Evolutionary conservation across 345 rosid species (phyloP).

Genomic region (Aegle marmelos): DNA sequence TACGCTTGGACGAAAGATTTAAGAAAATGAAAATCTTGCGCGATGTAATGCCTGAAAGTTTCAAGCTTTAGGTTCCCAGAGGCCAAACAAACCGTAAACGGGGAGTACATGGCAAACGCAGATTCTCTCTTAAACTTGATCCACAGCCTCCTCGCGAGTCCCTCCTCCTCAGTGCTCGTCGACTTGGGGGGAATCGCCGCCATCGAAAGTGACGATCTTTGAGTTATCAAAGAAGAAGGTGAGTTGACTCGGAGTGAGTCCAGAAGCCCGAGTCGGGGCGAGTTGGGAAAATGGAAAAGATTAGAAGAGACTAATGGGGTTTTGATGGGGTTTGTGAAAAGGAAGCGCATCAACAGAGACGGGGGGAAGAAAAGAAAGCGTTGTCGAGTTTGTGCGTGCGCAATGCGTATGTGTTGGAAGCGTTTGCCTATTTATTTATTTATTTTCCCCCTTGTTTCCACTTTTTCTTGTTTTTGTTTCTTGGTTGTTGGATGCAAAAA

Average conservation of each 20-base stretch:
- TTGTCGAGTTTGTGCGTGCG: background rate
- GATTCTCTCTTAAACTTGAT: constrained; percentile 65
- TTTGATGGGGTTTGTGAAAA: constrained; percentile 28
- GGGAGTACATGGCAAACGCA: constrained; percentile 64
- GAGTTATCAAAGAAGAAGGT: constrained; percentile 15
- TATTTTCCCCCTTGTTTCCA: background rate
- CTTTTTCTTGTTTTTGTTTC: background rate
- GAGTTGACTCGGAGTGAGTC: constrained; percentile 13
- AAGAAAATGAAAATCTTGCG: constrained; percentile 85
- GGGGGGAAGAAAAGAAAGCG: background rate
- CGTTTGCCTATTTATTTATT: background rate
- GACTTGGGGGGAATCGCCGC: constrained; percentile 38
- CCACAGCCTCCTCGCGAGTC: constrained; percentile 67
- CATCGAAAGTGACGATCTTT: constrained; percentile 36
- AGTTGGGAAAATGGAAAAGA: constrained; percentile 11
- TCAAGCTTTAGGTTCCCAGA: constrained; percentile 76
- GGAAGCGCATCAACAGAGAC: constrained; percentile 36
- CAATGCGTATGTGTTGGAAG: background rate
- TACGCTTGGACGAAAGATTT: constrained; percentile 90
- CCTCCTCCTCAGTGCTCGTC: constrained; percentile 37
- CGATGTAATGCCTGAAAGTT: constrained; percentile 66
- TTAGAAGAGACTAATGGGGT: constrained; percentile 14
- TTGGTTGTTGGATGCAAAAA: constrained; percentile 5
- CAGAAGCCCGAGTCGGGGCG: constrained; percentile 18
- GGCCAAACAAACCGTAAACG: constrained; percentile 70